Base-by-base conservation (phyloP, 768 basidiomycete genomes). In the Exsudoporus frostii region DNA sequence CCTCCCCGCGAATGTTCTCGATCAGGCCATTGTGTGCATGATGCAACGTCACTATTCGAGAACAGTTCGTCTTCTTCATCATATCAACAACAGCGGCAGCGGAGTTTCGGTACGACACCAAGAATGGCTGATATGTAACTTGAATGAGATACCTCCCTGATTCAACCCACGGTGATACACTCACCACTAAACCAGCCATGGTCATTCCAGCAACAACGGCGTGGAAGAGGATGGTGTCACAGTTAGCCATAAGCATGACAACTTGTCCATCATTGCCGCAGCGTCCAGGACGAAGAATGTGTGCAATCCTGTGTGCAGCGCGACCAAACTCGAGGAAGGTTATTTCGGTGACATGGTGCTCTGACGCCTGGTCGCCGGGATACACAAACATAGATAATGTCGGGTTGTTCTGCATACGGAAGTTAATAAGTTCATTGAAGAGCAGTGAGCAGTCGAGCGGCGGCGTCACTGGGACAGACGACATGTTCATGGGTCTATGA, bases 221-320 rank as follows among this genome's bases (percentile, higher is more conserved):
- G 0, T 54, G 53, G 41, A 30, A 56, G 34, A 25, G 25, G 6
- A 71, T 30, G 2, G 61, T 65, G 44, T 73, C 72, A 11, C 61
- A 54, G 6, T 62, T 59, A 3, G 72, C 72, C 19, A 73, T 53
- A 22, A 72, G 34, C 43, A 68, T 69, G 8, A 71, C 61, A 4
- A 71, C 68, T 29, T 62, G 54, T 11, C 66, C 60, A 30, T 65
- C 61, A 5, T 43, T n/a, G 3, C 58, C 59, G 20, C 33, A 37
- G 25, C 54, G 51, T 25, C 43, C 43, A 11, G 62, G 63, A 25
- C 52, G 51, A 36, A 63, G 50, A 3, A 25, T 20, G n/a, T 66
- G 60, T 10, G 69, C 71, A 3, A 61, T 62, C 27, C 71, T 69
- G 40, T 70, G 69, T 13, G 57, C 55, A 11, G 70, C 71, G 25